A percentile compares a stretch with the other conserved stretches of the same genome.
Conservation (phyloP, 306 rosid genomes). For the Cotoneaster glaucophyllus region DNA sequence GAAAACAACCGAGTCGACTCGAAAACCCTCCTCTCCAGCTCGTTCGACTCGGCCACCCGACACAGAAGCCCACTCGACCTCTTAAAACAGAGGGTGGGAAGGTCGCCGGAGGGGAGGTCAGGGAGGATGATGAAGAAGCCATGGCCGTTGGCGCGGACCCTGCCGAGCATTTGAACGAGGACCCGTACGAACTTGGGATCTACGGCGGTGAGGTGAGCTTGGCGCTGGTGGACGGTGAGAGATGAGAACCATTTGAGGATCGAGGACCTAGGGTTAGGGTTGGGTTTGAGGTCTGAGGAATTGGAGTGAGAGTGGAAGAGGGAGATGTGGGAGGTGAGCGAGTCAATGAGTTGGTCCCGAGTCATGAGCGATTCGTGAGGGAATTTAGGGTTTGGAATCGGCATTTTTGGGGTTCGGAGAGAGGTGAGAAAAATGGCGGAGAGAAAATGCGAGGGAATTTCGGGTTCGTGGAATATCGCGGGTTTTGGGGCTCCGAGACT, state of each 20-base stretch:
- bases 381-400: slow-evolving; percentile 12
- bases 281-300: slow-evolving; percentile 12
- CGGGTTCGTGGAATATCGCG: not conserved
- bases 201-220: slow-evolving; percentile 55
- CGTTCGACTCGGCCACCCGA: slow-evolving; percentile 45
- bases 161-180: slow-evolving; percentile 58
- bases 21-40: slow-evolving; percentile 19
- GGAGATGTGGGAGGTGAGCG: slow-evolving; percentile 81
- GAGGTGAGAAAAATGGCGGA: not conserved
- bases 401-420: not conserved
- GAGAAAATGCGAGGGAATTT: not conserved
- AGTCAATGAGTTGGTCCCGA: slow-evolving; percentile 71
- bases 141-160: slow-evolving; percentile 39
- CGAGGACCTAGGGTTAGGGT: slow-evolving; percentile 43
- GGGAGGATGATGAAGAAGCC: slow-evolving; percentile 78
- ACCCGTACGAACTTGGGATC: slow-evolving; percentile 54
- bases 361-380: slow-evolving; percentile 35
- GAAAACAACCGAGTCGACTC: slow-evolving; percentile 47
- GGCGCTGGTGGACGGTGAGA: slow-evolving; percentile 66
- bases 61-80: slow-evolving; percentile 60
- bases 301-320: slow-evolving; percentile 57
- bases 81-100: slow-evolving; percentile 68
- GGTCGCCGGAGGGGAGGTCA: slow-evolving; percentile 51
- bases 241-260: slow-evolving; percentile 80
- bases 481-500: not conserved